Conservation (phyloP, 1,284 basidiomycete species). For the Sanguinoderma infundibulare region DNA sequence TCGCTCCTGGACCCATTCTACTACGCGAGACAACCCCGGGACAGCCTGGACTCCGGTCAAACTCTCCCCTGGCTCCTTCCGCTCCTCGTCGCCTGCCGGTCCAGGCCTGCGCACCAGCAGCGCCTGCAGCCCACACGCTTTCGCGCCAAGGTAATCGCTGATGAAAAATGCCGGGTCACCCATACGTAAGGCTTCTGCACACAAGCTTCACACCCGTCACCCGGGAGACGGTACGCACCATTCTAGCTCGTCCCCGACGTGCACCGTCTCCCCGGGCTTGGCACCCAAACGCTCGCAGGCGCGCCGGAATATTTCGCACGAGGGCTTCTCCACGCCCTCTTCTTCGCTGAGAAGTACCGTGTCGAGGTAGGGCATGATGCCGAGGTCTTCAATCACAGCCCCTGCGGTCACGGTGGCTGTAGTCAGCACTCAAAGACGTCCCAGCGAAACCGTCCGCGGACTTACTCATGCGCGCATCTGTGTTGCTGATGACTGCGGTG, state of each 20-base stretch:
- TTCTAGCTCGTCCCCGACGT: conserved; percentile 74
- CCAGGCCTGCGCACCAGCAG: conserved; percentile 58
- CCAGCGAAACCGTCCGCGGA: not conserved
- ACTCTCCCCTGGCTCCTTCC: conserved; percentile 47
- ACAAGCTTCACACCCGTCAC: not conserved
- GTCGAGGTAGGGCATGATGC: conserved; percentile 49
- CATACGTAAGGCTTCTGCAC: not conserved
- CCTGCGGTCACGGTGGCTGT: conserved; percentile 27
- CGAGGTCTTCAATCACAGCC: conserved; percentile 61
- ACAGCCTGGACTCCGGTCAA: conserved; percentile 45
- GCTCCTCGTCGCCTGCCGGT: conserved; percentile 51
- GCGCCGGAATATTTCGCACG: conserved; percentile 56
- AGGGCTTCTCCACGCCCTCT: conserved; percentile 71
- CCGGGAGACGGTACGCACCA: conserved; percentile 46
- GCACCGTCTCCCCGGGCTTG: conserved; percentile 52
- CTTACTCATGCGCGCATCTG: conserved; percentile 71
- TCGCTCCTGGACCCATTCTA: conserved; percentile 35
- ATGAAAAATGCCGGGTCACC: not conserved
- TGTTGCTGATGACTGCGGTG: conserved; percentile 71
- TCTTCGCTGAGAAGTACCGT: conserved; percentile 68
- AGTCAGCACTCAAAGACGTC: not conserved
- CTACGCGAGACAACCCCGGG: conserved; percentile 45
- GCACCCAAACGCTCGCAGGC: conserved; percentile 39
- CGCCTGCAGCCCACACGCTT: conserved; percentile 58
- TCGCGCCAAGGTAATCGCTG: conserved; percentile 76